These are phyloP conservation scores for Fusarium hainanense DNA, from an alignment of 2,329 filamentous ascomycete species.

Conservation along the genomic window DNA sequence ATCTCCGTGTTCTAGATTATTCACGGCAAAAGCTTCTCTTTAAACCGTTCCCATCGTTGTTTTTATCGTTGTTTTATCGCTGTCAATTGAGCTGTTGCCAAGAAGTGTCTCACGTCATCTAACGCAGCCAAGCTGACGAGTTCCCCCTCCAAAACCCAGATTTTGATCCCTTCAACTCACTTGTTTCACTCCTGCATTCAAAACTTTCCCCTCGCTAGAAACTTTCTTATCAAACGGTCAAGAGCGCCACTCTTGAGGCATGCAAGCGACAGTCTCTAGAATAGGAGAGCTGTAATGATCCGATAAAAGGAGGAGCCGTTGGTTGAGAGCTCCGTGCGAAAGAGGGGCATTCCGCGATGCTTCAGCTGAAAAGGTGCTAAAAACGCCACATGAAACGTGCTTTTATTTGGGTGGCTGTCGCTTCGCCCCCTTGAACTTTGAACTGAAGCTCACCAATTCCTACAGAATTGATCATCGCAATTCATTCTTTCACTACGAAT, in stretches of 20 bases:
- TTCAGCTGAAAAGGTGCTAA: conserved; percentile 21
- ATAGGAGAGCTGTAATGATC: neutral
- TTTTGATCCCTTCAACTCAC: neutral
- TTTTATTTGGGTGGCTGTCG: conserved; percentile 23
- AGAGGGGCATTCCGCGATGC: conserved; percentile 4
- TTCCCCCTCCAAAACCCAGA: neutral
- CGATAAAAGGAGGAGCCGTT: neutral
- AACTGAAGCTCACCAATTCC: neutral
- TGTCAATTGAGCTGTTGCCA: neutral
- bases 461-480: neutral
- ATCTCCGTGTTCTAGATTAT: conserved; percentile 9
- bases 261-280: neutral
- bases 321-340: neutral
- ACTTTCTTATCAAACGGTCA: conserved; percentile 3
- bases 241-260: conserved; percentile 11
- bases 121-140: neutral
- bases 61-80: neutral
- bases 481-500: neutral
- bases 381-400: conserved; percentile 20
- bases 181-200: neutral
- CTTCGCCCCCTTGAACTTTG: conserved; percentile 12
- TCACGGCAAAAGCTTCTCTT: neutral
- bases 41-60: neutral
- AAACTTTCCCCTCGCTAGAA: neutral
- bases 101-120: neutral